phyloP scores from a whole-genome alignment of 2,329 filamentous ascomycete genomes.

The Cladosporium sp. region DNA sequence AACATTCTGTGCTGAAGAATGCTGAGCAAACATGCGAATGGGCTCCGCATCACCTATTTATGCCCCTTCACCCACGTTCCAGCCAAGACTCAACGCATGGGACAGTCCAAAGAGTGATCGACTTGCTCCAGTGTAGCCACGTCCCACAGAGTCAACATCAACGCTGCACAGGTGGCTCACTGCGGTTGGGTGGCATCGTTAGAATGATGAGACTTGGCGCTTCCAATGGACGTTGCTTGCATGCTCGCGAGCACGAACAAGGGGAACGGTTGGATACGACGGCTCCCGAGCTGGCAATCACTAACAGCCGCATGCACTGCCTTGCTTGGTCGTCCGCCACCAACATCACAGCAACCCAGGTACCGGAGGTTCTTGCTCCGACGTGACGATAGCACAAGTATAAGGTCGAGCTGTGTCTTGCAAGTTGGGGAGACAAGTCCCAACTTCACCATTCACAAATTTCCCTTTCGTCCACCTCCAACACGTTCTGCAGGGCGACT shows the following conservation, averaged over 20 bases:
- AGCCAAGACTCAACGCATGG: background rate
- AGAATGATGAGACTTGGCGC: background rate
- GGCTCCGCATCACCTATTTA: background rate
- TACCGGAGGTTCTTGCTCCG: background rate
- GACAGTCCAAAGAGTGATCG: background rate
- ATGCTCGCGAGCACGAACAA: background rate
- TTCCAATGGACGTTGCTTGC: background rate
- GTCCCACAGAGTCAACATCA: background rate
- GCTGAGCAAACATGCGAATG: background rate
- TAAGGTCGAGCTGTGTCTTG: background rate
- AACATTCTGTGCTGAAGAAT: background rate
- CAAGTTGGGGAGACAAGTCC: background rate
- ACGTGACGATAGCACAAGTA: background rate
- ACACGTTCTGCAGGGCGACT: background rate
- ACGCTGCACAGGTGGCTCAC: too few species aligned
- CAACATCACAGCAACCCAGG: background rate
- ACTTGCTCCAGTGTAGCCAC: background rate
- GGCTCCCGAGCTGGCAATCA: background rate
- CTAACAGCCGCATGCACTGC: background rate
- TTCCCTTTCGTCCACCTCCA: background rate
- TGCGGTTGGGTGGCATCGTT: background rate
- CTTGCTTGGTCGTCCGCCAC: background rate
- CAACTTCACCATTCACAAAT: background rate
- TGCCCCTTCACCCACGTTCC: background rate
- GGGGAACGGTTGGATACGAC: background rate